Percentiles rank a stretch among this genome's conserved stretches.
Conservation (phyloP, 768 basidiomycete genomes). For the Boletus reticuloceps region DNA sequence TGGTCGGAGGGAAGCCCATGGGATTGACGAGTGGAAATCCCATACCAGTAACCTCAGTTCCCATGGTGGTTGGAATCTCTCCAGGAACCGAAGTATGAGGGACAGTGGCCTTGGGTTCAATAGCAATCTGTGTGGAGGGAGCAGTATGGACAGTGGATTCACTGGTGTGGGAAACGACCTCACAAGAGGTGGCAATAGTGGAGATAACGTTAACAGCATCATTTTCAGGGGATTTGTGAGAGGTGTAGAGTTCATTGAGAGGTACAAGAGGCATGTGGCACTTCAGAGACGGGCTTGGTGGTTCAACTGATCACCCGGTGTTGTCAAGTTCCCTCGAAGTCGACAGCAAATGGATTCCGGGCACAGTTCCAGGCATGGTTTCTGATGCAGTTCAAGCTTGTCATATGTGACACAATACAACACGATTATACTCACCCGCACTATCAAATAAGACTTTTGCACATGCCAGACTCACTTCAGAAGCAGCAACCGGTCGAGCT, state of each 20-base stretch:
- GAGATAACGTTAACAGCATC: background rate
- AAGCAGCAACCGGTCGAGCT: background rate
- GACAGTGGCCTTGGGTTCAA: background rate
- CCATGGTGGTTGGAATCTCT: background rate
- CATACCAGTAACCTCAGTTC: too few relatives aligned
- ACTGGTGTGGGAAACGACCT: too few relatives aligned
- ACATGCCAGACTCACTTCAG: background rate
- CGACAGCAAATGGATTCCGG: background rate
- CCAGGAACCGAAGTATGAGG: background rate
- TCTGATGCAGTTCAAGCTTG: background rate
- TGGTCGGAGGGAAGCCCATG: background rate
- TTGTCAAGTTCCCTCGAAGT: background rate
- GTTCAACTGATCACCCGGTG: background rate
- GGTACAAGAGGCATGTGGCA: background rate
- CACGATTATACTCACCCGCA: background rate
- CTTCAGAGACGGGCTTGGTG: background rate
- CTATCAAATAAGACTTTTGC: background rate
- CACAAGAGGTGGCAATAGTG: too few relatives aligned
- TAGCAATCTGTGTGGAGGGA: too few relatives aligned
- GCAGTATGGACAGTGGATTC: too few relatives aligned
- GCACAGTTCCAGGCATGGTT: background rate
- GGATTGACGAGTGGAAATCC: background rate
- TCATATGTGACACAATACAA: background rate
- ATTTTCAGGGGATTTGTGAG: background rate
- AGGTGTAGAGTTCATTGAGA: background rate